Evolutionary conservation across 1,139 yeast species (phyloP).

Genomic region (Saccharomyces hybrid): DNA sequence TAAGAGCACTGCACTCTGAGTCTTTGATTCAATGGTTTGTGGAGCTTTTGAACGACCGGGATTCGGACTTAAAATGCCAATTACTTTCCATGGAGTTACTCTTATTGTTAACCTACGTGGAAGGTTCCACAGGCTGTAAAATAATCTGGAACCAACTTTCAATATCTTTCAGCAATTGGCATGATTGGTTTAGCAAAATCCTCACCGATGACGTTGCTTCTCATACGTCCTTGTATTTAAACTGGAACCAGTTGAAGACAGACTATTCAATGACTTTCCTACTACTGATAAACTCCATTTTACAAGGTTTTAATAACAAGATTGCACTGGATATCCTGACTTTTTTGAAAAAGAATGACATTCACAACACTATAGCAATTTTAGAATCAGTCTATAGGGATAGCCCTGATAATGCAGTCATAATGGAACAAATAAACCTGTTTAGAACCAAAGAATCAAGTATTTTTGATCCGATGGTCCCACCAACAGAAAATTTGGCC

Average conservation of each 20-base stretch:
- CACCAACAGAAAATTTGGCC: too few species aligned
- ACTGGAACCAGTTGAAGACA: constrained; percentile 10
- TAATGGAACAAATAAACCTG: not conserved
- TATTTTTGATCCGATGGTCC: not conserved
- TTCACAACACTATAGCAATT: not conserved
- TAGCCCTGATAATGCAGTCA: not conserved
- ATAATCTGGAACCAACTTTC: not conserved
- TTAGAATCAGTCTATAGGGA: not conserved
- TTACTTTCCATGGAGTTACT: constrained; percentile 12
- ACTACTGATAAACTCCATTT: constrained; percentile 12
- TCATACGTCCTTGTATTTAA: constrained; percentile 5
- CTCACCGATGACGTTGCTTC: not conserved
- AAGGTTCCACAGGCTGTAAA: constrained; percentile 3
- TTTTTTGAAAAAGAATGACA: not conserved
- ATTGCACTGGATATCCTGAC: not conserved
- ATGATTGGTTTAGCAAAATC: constrained; percentile 1
- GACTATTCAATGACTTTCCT: constrained; percentile 12
- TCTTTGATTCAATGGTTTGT: constrained; percentile 5
- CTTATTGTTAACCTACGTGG: constrained; percentile 11
- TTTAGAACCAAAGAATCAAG: not conserved
- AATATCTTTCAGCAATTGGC: not conserved
- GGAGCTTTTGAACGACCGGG: not conserved
- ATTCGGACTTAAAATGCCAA: constrained; percentile 5
- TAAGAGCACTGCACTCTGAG: constrained; percentile 3
- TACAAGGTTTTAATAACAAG: constrained; percentile 8